phyloP scores from a whole-genome alignment of 257 asterid genomes.

The Hygrophila difformis region DNA sequence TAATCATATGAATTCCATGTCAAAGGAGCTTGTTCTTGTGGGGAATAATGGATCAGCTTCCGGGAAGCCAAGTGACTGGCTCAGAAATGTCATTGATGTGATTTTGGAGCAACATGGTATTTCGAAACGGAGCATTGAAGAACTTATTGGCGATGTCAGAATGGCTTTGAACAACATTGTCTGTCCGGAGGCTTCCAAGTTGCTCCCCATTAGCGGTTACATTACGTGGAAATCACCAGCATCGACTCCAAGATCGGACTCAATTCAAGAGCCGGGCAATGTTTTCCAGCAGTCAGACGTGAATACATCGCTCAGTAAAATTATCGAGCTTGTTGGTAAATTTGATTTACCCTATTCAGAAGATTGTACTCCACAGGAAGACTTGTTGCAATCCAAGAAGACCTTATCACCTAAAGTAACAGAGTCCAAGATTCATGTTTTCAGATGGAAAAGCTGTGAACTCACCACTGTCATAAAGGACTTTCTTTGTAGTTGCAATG shows the following conservation, averaged over 20 bases:
- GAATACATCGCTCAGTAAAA: slow-evolving; percentile 20
- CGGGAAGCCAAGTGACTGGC: slow-evolving; percentile 36
- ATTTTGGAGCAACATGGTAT: slow-evolving; percentile 36
- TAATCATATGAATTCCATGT: slow-evolving; percentile 15
- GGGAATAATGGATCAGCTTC: slow-evolving; percentile 15
- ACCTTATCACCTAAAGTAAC: slow-evolving; percentile 8
- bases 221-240: slow-evolving; percentile 61
- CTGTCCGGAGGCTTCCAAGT: slow-evolving; percentile 17
- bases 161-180: slow-evolving; percentile 17
- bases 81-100: slow-evolving; percentile 26
- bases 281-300: slow-evolving; percentile 16
- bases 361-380: background rate
- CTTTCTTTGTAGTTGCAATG: slow-evolving; percentile 22
- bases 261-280: slow-evolving; percentile 21
- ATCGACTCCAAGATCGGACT: slow-evolving; percentile 31
- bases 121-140: slow-evolving; percentile 42
- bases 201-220: slow-evolving; percentile 45
- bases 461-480: slow-evolving; percentile 18
- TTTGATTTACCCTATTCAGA: slow-evolving; percentile 13
- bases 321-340: slow-evolving; percentile 27
- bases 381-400: no score
- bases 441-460: slow-evolving; percentile 33
- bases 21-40: slow-evolving; percentile 36
- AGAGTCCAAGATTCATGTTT: slow-evolving; percentile 20
- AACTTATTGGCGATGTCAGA: slow-evolving; percentile 50